A percentile compares a stretch with the other conserved stretches of the same genome.
Conservation (phyloP, 306 rosid species). For the Fragaria ananassa region DNA sequence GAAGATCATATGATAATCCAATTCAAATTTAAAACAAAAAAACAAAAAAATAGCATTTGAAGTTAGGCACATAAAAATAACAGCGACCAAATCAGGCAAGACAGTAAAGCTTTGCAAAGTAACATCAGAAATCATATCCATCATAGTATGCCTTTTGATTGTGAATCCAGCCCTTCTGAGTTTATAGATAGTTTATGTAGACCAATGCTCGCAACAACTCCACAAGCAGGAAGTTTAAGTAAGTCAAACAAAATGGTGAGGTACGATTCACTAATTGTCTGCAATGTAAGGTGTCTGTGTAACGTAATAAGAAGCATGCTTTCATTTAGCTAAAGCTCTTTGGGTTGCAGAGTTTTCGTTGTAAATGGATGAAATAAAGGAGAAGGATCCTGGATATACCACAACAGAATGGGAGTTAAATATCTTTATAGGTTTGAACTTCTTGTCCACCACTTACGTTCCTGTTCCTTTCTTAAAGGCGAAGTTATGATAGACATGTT, state of each 20-base stretch:
- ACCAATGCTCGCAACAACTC: not conserved
- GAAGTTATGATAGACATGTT: constrained; percentile 12
- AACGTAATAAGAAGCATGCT: not conserved
- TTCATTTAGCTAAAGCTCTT: not conserved
- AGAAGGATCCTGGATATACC: not conserved
- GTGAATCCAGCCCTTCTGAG: not conserved
- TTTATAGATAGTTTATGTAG: not conserved
- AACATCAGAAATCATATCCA: constrained; percentile 11
- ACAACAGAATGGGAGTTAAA: not conserved
- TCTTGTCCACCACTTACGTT: not conserved
- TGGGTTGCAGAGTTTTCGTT: not conserved
- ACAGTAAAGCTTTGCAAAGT: constrained; percentile 14
- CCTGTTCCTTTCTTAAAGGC: not conserved
- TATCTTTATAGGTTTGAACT: not conserved
- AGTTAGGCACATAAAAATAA: not conserved
- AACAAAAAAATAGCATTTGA: not conserved
- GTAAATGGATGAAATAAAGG: not conserved
- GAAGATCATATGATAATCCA: constrained; percentile 3
- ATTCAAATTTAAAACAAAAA: not conserved
- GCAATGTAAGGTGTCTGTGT: not conserved
- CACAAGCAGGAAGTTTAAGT: constrained; percentile 12
- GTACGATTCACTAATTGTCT: constrained; percentile 13
- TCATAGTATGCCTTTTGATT: not conserved
- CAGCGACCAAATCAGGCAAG: not conserved
- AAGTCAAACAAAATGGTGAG: constrained; percentile 4